These are phyloP conservation scores for Trametes punicea DNA, from an alignment of 768 basidiomycete genomes.

Conservation along the genomic window DNA sequence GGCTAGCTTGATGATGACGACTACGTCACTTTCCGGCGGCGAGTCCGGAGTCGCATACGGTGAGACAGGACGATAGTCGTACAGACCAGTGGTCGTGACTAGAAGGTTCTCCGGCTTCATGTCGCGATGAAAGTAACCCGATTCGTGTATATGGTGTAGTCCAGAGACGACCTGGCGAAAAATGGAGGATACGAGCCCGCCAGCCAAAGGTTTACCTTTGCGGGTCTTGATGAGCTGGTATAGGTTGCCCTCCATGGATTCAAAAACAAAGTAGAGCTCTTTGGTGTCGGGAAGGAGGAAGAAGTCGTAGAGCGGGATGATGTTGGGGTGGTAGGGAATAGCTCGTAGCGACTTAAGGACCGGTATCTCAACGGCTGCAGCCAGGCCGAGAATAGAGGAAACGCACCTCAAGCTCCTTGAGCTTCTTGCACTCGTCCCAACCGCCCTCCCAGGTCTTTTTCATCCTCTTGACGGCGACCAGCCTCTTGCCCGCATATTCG, in stretches of 20 bases:
- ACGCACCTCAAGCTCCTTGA: constrained; percentile 93
- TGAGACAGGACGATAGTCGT: constrained; percentile 84
- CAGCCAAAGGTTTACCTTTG: constrained; percentile 92
- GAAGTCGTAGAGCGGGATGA: constrained; percentile 98
- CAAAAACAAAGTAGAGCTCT: constrained; percentile 99
- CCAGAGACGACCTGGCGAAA: constrained; percentile 91
- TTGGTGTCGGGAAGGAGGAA: constrained; percentile 95
- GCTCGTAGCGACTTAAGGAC: constrained; percentile 77
- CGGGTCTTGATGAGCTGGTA: constrained; percentile 98
- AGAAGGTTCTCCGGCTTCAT: constrained; percentile 99
- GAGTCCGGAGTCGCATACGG: constrained; percentile 60
- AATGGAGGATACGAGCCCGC: constrained; percentile 92
- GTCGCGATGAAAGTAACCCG: constrained; percentile 98
- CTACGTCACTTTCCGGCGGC: constrained; percentile 86
- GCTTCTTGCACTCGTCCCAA: constrained; percentile 93
- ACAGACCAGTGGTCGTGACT: constrained; percentile 94
- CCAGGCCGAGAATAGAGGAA: constrained; percentile 14
- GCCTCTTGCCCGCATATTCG: constrained; percentile 90
- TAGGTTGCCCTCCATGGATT: constrained; percentile 99
- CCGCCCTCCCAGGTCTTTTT: constrained; percentile 97
- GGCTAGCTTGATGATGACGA: constrained; percentile 95
- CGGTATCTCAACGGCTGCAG: constrained; percentile 18
- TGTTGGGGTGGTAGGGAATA: constrained; percentile 93
- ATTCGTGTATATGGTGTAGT: constrained; percentile 85
- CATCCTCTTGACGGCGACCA: constrained; percentile 98